Evolutionary conservation across 1,284 basidiomycete genomes (phyloP).

Genomic region (Cutaneotrichosporon sp.): DNA sequence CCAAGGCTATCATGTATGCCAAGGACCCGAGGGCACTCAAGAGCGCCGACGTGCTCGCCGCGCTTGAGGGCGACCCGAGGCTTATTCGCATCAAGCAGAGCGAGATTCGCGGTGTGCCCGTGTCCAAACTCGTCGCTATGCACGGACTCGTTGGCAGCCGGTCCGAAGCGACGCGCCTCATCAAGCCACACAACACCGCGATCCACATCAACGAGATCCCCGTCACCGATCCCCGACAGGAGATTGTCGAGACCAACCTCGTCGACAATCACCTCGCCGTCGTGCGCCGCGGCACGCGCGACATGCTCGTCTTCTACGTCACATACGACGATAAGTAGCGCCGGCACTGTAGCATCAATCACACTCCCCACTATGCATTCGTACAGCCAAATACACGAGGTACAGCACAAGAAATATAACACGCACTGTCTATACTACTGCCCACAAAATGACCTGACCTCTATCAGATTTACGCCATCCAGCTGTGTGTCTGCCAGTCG

Average conservation of each 20-base stretch:
- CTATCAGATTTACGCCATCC: constrained; percentile 33
- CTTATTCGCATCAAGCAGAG: constrained; percentile 56
- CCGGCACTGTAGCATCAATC: not conserved
- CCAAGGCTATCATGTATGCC: constrained; percentile 64
- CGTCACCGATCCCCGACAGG: constrained; percentile 46
- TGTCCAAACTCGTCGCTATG: constrained; percentile 61
- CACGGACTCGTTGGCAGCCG: constrained; percentile 57
- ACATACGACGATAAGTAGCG: constrained; percentile 21
- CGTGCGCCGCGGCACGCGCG: constrained; percentile 72
- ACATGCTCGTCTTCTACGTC: constrained; percentile 63
- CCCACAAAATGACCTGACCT: not conserved
- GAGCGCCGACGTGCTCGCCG: constrained; percentile 57
- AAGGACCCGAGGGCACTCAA: constrained; percentile 54
- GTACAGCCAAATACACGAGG: not conserved
- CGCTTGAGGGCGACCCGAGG: constrained; percentile 63
- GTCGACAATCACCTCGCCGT: constrained; percentile 66
- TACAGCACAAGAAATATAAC: constrained; percentile 5
- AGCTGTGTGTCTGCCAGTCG: constrained; percentile 31
- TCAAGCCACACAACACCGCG: constrained; percentile 54
- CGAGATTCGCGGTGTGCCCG: constrained; percentile 58
- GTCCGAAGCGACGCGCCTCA: constrained; percentile 57
- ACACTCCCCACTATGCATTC: constrained; percentile 12
- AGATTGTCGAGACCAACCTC: constrained; percentile 58
- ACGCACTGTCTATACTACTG: not conserved
- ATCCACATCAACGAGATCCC: constrained; percentile 60